Evolutionary conservation across 805 yeast species (phyloP).

Genomic region (Candida suzukii): DNA sequence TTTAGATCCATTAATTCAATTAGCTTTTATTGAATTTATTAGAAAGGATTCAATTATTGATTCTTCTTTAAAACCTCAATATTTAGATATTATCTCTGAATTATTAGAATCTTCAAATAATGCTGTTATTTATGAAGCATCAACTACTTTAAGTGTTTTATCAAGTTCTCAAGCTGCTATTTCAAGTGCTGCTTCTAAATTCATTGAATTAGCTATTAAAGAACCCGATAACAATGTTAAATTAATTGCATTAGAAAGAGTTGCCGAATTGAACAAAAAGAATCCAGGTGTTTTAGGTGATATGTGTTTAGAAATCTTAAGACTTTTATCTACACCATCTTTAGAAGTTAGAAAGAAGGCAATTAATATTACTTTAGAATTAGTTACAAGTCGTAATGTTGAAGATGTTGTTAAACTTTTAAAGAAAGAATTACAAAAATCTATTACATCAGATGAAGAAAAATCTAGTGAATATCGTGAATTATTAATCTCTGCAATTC

Average conservation of each 20-base stretch:
- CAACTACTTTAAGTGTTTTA: conserved; percentile 62
- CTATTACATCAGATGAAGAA: conserved; percentile 69
- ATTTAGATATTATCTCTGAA: conserved; percentile 65
- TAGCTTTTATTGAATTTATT: conserved; percentile 86
- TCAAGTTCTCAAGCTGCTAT: conserved; percentile 57
- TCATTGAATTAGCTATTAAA: conserved; percentile 80
- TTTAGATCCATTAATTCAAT: conserved; percentile 78
- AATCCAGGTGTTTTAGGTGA: conserved; percentile 83
- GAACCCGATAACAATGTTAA: conserved; percentile 96
- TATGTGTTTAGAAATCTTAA: conserved; percentile 75
- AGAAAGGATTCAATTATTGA: conserved; percentile 67
- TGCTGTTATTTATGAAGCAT: conserved; percentile 86
- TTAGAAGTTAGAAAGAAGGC: conserved; percentile 88
- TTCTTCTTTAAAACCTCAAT: conserved; percentile 61
- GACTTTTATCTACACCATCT: conserved; percentile 83
- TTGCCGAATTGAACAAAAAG: conserved; percentile 63
- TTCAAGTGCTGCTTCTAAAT: conserved; percentile 74
- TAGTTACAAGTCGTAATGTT: conserved; percentile 82
- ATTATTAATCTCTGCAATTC: conserved; percentile 79
- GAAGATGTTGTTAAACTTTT: conserved; percentile 89
- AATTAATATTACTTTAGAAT: conserved; percentile 70
- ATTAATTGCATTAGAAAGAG: conserved; percentile 82
- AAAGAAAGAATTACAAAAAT: conserved; percentile 81
- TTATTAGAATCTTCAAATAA: conserved; percentile 63
- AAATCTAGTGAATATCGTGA: conserved; percentile 83